Evolutionary conservation across 1,139 yeast genomes (phyloP), one percentile per base, ranked within the genome.

Genomic region (Pichia sp.): DNA sequence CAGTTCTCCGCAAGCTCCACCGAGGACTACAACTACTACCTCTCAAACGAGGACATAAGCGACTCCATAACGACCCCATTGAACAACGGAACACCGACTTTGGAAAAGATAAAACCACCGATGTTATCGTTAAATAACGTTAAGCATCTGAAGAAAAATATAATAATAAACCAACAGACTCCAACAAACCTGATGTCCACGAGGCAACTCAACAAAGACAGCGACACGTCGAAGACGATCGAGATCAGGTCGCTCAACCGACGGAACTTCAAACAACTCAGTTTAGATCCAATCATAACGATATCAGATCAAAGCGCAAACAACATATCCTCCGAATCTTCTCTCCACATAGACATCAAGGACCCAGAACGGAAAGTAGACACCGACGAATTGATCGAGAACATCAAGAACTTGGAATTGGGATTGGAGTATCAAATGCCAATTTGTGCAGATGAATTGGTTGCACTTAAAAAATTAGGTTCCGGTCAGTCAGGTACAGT

Each of bases 401-500:
- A 62, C 45, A 63, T 69, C 44, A 67, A 67, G 34, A 68, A 62
- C 53, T 59, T 69, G 15, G 79, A 73, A 54, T 61, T 76, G 11
- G 79, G 79, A 2, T 67, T 75, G 35, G 79, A 74, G 54, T 73
- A 74, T 57, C 71, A 73, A 53, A 64, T 73, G 36, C 77, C 79
- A 48, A 71, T 86, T 45, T 73, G 76, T 48, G 81, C 76, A 52
- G 79, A 80, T 40, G 97, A 93, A 61, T 69, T 94, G 38, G 77
- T 89, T 20, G 79, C 83, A 27, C 67, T 93, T 47, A 83, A 87
- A 52, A 83, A 82, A 54, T 73, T 93, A 49, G 99, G 99, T 11
- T 76, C 89, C 30, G 99, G 99, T 8, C 91, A 89, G 63, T 89
- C 96, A 14, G 99, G 99, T 3, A 83, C 90, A 1, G 99, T 93